Evolutionary conservation across 352 stramenopile genomes (phyloP).

Genomic region (Phytophthora fragariae): DNA sequence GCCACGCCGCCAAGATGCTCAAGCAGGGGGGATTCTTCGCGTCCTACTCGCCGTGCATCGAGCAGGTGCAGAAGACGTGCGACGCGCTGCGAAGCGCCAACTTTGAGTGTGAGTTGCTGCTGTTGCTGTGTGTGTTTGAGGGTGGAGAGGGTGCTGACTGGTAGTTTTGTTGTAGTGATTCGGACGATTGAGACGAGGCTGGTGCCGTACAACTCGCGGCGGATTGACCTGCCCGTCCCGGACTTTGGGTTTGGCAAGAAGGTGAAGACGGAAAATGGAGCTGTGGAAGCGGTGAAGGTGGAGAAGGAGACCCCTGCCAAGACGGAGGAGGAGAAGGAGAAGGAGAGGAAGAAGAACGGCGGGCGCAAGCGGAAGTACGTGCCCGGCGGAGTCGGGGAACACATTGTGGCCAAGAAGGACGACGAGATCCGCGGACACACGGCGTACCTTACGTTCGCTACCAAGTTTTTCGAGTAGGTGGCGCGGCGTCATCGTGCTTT

Average conservation of each 20-base stretch:
- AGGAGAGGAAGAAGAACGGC: conserved; percentile 40
- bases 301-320: conserved; percentile 7
- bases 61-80: conserved; percentile 97
- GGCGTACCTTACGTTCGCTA: conserved; percentile 87
- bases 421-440: conserved; percentile 89
- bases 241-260: conserved; percentile 71
- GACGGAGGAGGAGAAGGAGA: conserved; percentile 36
- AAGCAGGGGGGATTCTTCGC: conserved; percentile 94
- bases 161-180: conserved; percentile 59
- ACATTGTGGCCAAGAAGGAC: conserved; percentile 86
- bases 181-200: conserved; percentile 94
- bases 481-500: conserved; percentile 3
- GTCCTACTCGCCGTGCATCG: conserved; percentile 99
- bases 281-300: conserved; percentile 7
- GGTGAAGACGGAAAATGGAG: conserved; percentile 24
- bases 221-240: conserved; percentile 72
- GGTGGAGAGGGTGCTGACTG: neutral
- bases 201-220: conserved; percentile 79
- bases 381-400: conserved; percentile 56
- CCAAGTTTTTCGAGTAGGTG: conserved; percentile 77
- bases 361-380: conserved; percentile 67
- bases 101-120: conserved; percentile 75
- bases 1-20: conserved; percentile 93
- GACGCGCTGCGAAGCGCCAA: conserved; percentile 73
- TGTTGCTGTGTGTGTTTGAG: neutral